A percentile compares a stretch with the other conserved stretches of the same genome.
phyloP scores from a whole-genome alignment of 345 rosid species.

The Ceriops decandra region DNA sequence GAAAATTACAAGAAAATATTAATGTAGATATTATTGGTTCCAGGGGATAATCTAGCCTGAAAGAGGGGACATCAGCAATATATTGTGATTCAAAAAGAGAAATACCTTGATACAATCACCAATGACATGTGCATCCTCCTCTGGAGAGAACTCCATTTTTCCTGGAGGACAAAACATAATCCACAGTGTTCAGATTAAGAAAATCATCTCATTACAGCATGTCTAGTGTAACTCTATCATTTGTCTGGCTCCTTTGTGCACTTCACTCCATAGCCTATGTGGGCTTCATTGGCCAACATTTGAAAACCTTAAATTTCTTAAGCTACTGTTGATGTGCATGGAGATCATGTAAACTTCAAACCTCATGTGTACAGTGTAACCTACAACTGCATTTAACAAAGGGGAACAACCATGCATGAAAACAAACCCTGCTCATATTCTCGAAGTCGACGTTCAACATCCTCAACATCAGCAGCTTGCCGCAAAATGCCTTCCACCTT shows the following conservation, averaged over 20 bases:
- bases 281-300: neutral
- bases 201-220: neutral
- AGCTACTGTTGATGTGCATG: neutral
- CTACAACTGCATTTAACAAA: neutral
- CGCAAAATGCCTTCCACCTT: slow-evolving; percentile 92
- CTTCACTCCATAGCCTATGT: neutral
- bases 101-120: slow-evolving; percentile 92
- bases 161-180: slow-evolving; percentile 38
- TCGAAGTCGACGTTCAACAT: slow-evolving; percentile 80
- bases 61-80: neutral
- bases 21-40: slow-evolving; percentile 17
- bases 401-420: slow-evolving; percentile 8
- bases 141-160: slow-evolving; percentile 56
- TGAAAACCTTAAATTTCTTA: slow-evolving; percentile 3
- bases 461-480: slow-evolving; percentile 98
- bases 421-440: slow-evolving; percentile 89
- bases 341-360: neutral
- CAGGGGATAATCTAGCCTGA: slow-evolving; percentile 3
- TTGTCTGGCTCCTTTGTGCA: slow-evolving; percentile 9
- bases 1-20: slow-evolving; percentile 16
- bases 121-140: slow-evolving; percentile 89
- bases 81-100: slow-evolving; percentile 1
- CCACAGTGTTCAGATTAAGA: slow-evolving; percentile 5
- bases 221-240: slow-evolving; percentile 7
- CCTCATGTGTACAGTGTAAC: slow-evolving; percentile 5